Conservation (phyloP, 73 alveolate species). For the Tetrahymena elliotti region DNA sequence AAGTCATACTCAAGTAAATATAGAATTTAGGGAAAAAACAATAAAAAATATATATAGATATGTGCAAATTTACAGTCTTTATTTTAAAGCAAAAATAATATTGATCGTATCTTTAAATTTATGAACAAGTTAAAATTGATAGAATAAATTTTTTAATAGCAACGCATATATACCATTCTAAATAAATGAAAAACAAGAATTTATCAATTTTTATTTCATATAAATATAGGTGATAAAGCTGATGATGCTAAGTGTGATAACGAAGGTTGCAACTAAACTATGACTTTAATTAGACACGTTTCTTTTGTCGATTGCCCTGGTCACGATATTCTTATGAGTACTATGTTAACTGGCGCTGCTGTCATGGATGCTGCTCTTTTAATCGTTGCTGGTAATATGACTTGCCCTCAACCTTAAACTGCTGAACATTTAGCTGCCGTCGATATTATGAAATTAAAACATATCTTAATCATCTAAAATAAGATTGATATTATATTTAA, state of each 20-base stretch:
- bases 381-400: conserved; percentile 92
- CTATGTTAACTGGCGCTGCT: conserved; percentile 98
- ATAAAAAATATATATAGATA: background rate
- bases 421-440: conserved; percentile 99
- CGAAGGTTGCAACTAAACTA: conserved; percentile 54
- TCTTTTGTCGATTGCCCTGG: conserved; percentile 98
- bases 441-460: conserved; percentile 96
- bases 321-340: conserved; percentile 97
- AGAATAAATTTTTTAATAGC: background rate
- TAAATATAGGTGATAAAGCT: conserved; percentile 36
- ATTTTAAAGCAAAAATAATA: background rate
- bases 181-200: background rate
- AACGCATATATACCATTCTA: too few species aligned
- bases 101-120: background rate
- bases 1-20: conserved; percentile 52
- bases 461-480: conserved; percentile 82
- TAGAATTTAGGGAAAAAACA: background rate
- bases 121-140: background rate
- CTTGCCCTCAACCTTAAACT: conserved; percentile 98
- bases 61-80: background rate
- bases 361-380: conserved; percentile 98
- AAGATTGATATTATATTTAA: conserved; percentile 49
- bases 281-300: conserved; percentile 92
- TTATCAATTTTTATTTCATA: background rate
- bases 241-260: conserved; percentile 72